A percentile compares a stretch with the other conserved stretches of the same genome.
These are phyloP conservation scores for Pezicula carpinea DNA, from an alignment of 2,329 filamentous ascomycete species.

Conservation along the genomic window DNA sequence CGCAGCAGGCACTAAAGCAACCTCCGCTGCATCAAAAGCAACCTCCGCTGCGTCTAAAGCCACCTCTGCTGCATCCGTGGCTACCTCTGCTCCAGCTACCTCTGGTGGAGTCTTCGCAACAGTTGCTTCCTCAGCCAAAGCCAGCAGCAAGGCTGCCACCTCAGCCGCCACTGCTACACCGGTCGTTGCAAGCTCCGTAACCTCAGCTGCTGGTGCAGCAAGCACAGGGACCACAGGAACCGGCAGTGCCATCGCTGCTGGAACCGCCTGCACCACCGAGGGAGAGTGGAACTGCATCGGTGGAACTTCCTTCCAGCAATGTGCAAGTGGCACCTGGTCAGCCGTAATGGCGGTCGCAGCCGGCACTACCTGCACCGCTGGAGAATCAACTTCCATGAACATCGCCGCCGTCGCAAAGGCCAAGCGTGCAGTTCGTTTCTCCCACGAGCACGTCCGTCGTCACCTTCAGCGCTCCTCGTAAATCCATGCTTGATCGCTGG, in stretches of 20 bases:
- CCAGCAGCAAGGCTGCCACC: conserved; percentile 18
- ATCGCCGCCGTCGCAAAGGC: conserved; percentile 27
- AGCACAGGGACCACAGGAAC: conserved; percentile 19
- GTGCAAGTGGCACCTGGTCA: conserved; percentile 49
- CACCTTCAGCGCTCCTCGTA: conserved; percentile 13
- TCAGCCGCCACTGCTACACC: conserved; percentile 14
- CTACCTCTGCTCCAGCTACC: conserved; percentile 16
- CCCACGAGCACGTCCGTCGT: conserved; percentile 21
- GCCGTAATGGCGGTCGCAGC: conserved; percentile 35
- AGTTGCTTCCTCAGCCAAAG: conserved; percentile 17
- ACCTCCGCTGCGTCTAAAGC: conserved; percentile 15
- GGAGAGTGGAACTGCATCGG: conserved; percentile 51
- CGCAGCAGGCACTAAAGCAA: conserved; percentile 8
- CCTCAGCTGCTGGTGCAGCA: conserved; percentile 16
- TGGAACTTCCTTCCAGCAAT: conserved; percentile 49
- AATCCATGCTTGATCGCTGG: conserved; percentile 16
- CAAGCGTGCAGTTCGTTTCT: conserved; percentile 22
- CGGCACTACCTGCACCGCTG: conserved; percentile 41
- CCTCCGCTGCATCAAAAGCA: conserved; percentile 12
- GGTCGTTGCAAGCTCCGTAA: conserved; percentile 17
- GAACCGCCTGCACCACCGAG: conserved; percentile 43
- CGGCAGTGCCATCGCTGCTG: conserved; percentile 28
- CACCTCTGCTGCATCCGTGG: conserved; percentile 13
- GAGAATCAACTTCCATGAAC: conserved; percentile 35
- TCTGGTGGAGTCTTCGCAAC: conserved; percentile 8